Percentiles rank a stretch among this genome's conserved stretches.
Evolutionary conservation across 2,329 filamentous ascomycete species (phyloP).

Genomic region (Leptographium wingfieldii): DNA sequence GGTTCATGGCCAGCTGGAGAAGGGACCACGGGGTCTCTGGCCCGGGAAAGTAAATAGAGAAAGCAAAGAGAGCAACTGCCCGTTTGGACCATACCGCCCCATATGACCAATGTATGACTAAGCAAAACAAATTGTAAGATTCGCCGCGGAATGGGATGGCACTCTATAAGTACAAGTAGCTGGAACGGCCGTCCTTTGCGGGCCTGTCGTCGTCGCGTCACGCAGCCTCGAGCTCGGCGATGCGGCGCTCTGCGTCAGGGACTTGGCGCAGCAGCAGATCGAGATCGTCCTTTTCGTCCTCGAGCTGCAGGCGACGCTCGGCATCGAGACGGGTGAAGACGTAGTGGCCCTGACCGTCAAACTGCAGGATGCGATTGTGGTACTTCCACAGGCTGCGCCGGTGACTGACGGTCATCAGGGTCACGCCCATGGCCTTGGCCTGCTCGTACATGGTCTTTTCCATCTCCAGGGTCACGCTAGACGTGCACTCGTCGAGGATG

Average conservation of each 20-base stretch:
- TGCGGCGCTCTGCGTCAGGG: conserved; percentile 73
- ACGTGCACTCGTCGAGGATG: conserved; percentile 94
- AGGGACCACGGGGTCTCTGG: not conserved
- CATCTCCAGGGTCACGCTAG: conserved; percentile 84
- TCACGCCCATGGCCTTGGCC: conserved; percentile 82
- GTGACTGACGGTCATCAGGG: conserved; percentile 93
- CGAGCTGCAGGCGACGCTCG: conserved; percentile 68
- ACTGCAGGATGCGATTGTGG: conserved; percentile 87
- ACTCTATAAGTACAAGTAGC: not conserved
- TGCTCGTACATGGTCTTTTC: conserved; percentile 96
- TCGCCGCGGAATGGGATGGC: too few species aligned
- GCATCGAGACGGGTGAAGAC: conserved; percentile 86
- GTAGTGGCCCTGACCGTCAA: conserved; percentile 86
- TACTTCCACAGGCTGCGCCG: conserved; percentile 91
- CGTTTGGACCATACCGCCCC: not conserved
- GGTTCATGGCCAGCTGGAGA: not conserved
- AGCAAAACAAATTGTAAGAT: too few species aligned
- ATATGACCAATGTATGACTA: too few species aligned
- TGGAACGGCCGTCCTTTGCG: not conserved
- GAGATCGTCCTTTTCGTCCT: conserved; percentile 94
- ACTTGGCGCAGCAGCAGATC: conserved; percentile 76
- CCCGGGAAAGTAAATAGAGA: not conserved
- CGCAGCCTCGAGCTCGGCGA: conserved; percentile 56
- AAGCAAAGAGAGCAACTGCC: not conserved
- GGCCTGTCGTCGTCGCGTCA: not conserved